Evolutionary conservation across 2,329 filamentous ascomycete species (phyloP), one percentile per base, ranked within the genome.

Genomic region (Scedosporium aurantiacum): DNA sequence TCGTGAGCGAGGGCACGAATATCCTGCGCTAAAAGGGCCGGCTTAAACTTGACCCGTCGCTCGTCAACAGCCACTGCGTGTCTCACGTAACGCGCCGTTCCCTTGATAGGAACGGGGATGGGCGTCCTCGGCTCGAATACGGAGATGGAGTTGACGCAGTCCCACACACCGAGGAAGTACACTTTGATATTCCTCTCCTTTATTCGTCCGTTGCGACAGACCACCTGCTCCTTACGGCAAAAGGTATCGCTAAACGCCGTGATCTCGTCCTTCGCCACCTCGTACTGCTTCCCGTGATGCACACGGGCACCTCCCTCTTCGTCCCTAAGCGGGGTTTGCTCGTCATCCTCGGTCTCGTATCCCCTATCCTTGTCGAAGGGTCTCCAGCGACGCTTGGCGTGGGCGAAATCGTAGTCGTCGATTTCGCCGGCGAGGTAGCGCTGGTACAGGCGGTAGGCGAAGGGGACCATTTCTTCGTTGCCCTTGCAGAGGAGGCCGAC

Each of bases 101-200:
- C 72, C 27, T 66, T 67, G 0, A 74, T 72, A 0, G 73, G 69
- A 1, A 73, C 70, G 4, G 75, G 76, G 27, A 73, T 67, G n/a
- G 69, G 72, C 25, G 72, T 69, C 60, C 70, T 75, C 0, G 66
- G 67, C 62, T 76, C 75, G 27, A 77, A 63, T 14, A 76, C 71
- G 5, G 75, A 72, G 6, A 82, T 78, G 2, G 76, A 79, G 66
- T 79, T 80, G 50, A 83, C 80, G 63, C 76, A 79, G 65, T 83
- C 80, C 71, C 79, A 82, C 50, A 82, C 73, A 1, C 80, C 80
- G n/a, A 82, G 76, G 68, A 82, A 82, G 67, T 79, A 78, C 5
- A 82, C 75, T 54, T 76, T 76, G 58, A 80, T 77, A 54, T 76
- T 74, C 18, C 69, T 67, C 47, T 70, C 66, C 5, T 65, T 63